Evolutionary conservation across 768 basidiomycete species (phyloP), one percentile per base, ranked within the genome.

Genomic region (Boletus vinaceobasis): DNA sequence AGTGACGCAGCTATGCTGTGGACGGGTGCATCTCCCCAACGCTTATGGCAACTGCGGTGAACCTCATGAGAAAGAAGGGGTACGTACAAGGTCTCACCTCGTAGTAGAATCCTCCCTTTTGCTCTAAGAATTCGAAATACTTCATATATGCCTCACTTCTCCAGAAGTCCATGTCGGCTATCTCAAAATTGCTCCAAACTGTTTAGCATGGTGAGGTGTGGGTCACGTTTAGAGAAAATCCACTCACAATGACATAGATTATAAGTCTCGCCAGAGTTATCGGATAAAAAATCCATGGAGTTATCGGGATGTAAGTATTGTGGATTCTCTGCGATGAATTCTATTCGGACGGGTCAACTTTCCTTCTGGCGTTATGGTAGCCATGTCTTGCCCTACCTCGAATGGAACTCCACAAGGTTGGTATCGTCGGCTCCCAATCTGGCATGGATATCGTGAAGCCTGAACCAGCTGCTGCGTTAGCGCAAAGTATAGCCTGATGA

Each of bases 111-210:
- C 93, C 93, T 50, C 93, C 93, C 40, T 78, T 77, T 50, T 79
- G 65, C 50, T 96, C 93, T 19, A 96, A 76, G 68, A 82, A 82
- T 42, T 93, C 86, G 60, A 95, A 96, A 76, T 84, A 96, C 60
- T 87, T 83, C 54, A 74, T 76, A 67, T 97, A 97, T 4, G 86
- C 85, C 56, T 93, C 86, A 14, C 85, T 73, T 61, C 93, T 78
- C 90, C 90, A 94, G 56, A 95, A 82, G 56, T 90, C 85, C 56
- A 95, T 78, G 63, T 85, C 80, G 6, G 79, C 93, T 55, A 97
- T 96, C 69, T 96, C 93, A 63, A 96, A 96, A 71, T 94, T 97
- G 61, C 86, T 90, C 92, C 92, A 94, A 76, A 91, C 90, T 91
- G 50, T 4, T 21, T 2, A 27, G 19, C 19, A 21, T 39, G 36